phyloP scores from a whole-genome alignment of 148 eudicot genomes.

The Silene conica region DNA sequence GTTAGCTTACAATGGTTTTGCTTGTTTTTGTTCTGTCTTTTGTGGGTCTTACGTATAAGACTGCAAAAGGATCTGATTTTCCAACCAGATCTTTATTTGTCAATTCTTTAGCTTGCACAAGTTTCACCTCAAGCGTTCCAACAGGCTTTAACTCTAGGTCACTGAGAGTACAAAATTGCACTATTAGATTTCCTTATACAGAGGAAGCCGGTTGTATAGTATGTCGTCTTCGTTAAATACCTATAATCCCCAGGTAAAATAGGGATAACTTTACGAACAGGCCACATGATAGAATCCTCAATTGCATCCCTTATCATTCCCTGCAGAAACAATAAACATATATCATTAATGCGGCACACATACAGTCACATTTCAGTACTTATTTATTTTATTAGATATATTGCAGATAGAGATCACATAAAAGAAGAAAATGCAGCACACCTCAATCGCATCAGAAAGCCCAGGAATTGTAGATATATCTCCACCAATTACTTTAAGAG shows the following conservation, averaged over 20 bases:
- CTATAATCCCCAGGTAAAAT: slow-evolving; percentile 96
- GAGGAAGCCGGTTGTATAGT: neutral
- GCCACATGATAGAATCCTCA: slow-evolving; percentile 98
- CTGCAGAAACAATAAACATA: slow-evolving; percentile 32
- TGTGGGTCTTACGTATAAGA: slow-evolving; percentile 69
- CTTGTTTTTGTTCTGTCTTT: slow-evolving; percentile 79
- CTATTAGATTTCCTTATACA: slow-evolving; percentile 2
- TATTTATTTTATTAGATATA: neutral
- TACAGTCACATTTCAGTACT: neutral
- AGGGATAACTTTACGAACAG: slow-evolving; percentile 89
- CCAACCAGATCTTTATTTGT: slow-evolving; percentile 93
- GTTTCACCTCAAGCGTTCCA: slow-evolving; percentile 93
- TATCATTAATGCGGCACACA: neutral
- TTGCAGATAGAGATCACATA: neutral
- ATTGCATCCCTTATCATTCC: slow-evolving; percentile 81
- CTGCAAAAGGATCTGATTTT: slow-evolving; percentile 98
- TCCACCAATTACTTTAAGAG: slow-evolving; percentile 91
- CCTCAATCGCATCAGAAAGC: slow-evolving; percentile 93
- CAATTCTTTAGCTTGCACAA: slow-evolving; percentile 88
- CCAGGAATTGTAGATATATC: slow-evolving; percentile 92
- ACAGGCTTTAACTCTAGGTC: slow-evolving; percentile 94
- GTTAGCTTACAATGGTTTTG: slow-evolving; percentile 69
- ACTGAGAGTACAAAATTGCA: slow-evolving; percentile 29
- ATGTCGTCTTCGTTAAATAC: slow-evolving; percentile 24
- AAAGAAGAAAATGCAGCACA: slow-evolving; percentile 26